Conservation (phyloP, 805 yeast species). For the Yarrowia bubula region DNA sequence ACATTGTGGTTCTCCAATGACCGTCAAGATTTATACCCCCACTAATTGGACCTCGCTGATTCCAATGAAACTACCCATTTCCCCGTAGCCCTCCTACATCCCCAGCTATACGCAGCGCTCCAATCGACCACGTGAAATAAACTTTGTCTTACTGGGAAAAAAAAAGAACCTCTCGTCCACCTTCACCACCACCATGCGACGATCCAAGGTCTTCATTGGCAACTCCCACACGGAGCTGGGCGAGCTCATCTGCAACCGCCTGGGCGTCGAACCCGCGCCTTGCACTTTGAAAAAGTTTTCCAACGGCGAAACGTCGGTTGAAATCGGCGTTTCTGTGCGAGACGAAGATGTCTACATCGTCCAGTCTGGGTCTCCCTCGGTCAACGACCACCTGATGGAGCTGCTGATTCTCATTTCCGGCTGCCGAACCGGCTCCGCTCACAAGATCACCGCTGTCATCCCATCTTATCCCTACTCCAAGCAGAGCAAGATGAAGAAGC, state of each 20-base stretch:
- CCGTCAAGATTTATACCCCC: too few relatives aligned
- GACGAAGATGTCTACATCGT: slow-evolving; percentile 96
- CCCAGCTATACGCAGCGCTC: background rate
- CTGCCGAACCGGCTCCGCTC: slow-evolving; percentile 97
- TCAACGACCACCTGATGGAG: slow-evolving; percentile 96
- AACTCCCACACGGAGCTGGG: slow-evolving; percentile 96
- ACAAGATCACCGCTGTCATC: slow-evolving; percentile 91
- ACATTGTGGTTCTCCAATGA: too few relatives aligned
- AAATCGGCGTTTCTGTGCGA: slow-evolving; percentile 89
- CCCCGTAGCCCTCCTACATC: background rate
- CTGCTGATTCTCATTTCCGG: slow-evolving; percentile 88
- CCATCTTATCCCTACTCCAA: slow-evolving; percentile 98
- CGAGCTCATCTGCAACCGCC: slow-evolving; percentile 77
- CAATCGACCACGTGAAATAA: background rate
- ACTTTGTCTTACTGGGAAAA: background rate
- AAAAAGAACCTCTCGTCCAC: background rate
- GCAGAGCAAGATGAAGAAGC: slow-evolving; percentile 97
- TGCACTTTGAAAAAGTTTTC: slow-evolving; percentile 88
- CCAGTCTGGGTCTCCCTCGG: slow-evolving; percentile 82
- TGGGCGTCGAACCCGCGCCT: slow-evolving; percentile 93
- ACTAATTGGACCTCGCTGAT: background rate
- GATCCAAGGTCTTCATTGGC: slow-evolving; percentile 95
- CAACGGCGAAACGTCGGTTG: slow-evolving; percentile 96
- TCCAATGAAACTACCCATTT: background rate
- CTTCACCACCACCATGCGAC: slow-evolving; percentile 61